These are phyloP conservation scores for Aegilops sharonensis DNA, from an alignment of 176 grass and related monocot species.

Conservation along the genomic window DNA sequence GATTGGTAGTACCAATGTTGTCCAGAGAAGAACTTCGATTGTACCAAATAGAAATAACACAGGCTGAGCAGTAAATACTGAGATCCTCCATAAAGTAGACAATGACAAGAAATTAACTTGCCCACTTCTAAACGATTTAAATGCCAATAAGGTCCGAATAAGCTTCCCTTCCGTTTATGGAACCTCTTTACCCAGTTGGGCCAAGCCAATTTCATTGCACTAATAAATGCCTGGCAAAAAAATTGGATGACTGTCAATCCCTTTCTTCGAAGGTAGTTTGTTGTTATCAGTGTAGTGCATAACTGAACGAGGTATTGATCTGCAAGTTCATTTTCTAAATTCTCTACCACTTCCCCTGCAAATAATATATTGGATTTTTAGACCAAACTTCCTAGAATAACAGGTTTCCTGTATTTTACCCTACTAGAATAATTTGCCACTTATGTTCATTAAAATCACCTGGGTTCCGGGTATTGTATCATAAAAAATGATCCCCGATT, in stretches of 20 bases:
- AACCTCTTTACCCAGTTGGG: background rate
- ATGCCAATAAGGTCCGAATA: background rate
- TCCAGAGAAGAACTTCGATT: background rate
- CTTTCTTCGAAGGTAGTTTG: background rate
- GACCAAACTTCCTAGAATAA: background rate
- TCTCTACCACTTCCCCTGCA: background rate
- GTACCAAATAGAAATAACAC: background rate
- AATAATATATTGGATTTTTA: background rate
- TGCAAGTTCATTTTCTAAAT: background rate
- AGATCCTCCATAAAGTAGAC: constrained; percentile 13
- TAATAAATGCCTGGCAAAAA: background rate
- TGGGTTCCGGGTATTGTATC: too few species aligned
- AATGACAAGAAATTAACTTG: background rate
- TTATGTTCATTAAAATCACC: too few species aligned
- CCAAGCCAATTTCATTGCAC: background rate
- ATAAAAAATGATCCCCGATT: background rate
- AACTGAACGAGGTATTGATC: background rate
- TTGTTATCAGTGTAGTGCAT: background rate
- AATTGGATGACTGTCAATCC: background rate
- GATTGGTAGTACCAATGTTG: background rate
- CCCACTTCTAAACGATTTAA: background rate
- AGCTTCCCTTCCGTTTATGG: background rate
- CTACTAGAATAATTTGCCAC: too few species aligned
- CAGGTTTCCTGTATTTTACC: too few species aligned
- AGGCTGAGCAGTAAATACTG: background rate